Evolutionary conservation across 2,329 filamentous ascomycete species (phyloP).

Genomic region (Aspergillus udagawae): DNA sequence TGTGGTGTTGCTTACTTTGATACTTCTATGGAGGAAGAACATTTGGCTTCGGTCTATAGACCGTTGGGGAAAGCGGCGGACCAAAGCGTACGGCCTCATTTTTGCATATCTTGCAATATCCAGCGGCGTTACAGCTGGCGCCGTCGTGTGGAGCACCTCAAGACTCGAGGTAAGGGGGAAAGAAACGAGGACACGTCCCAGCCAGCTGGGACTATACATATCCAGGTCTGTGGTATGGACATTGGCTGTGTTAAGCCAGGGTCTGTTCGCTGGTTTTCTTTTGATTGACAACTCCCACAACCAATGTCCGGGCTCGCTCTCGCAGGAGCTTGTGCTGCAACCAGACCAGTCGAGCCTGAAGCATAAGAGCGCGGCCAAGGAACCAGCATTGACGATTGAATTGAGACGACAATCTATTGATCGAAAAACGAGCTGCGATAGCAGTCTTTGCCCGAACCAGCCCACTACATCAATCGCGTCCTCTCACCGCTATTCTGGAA

Average conservation of each 20-base stretch:
- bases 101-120: slow-evolving; percentile 25
- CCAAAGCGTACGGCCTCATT: slow-evolving; percentile 13
- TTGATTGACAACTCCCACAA: slow-evolving; percentile 10
- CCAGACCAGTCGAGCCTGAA: slow-evolving; percentile 9
- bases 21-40: slow-evolving; percentile 18
- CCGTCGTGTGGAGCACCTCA: slow-evolving; percentile 21
- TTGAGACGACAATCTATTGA: slow-evolving; percentile 12
- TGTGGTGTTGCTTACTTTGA: slow-evolving; percentile 13
- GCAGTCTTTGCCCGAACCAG: slow-evolving; percentile 4
- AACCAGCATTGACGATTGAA: slow-evolving; percentile 9
- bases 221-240: slow-evolving; percentile 36
- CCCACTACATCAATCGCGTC: slow-evolving; percentile 23
- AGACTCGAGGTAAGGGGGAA: slow-evolving; percentile 4
- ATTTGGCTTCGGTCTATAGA: slow-evolving; percentile 6
- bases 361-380: slow-evolving; percentile 3
- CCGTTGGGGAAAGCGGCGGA: slow-evolving; percentile 17
- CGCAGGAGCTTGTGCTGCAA: slow-evolving; percentile 22
- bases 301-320: slow-evolving; percentile 21
- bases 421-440: slow-evolving; percentile 11
- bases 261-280: slow-evolving; percentile 28
- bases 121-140: slow-evolving; percentile 24
- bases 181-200: neutral
- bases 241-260: slow-evolving; percentile 29
- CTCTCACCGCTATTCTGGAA: slow-evolving; percentile 29
- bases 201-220: slow-evolving; percentile 21